Base-by-base conservation (phyloP, 2,329 filamentous ascomycete species). In the Epichloe sibirici region DNA sequence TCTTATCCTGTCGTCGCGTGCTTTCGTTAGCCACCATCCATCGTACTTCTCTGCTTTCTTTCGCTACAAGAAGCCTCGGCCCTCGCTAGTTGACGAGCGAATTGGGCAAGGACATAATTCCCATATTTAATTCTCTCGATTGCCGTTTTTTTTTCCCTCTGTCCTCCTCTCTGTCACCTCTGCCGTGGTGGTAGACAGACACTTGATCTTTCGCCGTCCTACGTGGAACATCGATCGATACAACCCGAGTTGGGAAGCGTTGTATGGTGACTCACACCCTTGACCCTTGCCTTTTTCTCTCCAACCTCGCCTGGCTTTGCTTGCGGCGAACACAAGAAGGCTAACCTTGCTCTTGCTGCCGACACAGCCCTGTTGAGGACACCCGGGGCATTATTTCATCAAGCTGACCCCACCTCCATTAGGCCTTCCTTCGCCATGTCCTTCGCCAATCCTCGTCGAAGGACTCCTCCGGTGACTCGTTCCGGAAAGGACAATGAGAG, bases 401-500 rank as follows among this genome's bases (percentile, higher is more conserved):
- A 43, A 34, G 15, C 43, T 43, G 42, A 40, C 44, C 28, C 48
- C 31, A 48, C 42, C 15, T 39, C 39, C 34, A 40, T 45, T 31
- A n/a, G 38, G 44, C 43, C 44, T 40, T 49, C 43, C 44, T 40
- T 49, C 55, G 69, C 64, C 67, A 76, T 76, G 74, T 72, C 73
- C 53, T 69, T 67, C 64, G 65, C 69, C 62, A 73, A 75, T 65
- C 72, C 72, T 65, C 68, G 68, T 62, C 69, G 73, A 66, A 71
- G 72, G 65, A 67, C 70, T 61, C 66, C 67, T 65, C 67, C 69
- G 64, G 68, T 69, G 64, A 69, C 69, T 69, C 67, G 67, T 57
- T 60, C 62, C 56, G 66, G 60, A 54, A 63, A 60, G 57, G 62
- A 65, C 55, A 55, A 57, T 51, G 62, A 67, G 52, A 58, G 57